Evolutionary conservation across 2,329 filamentous ascomycete species (phyloP).

Genomic region (Epichloe aotearoae): DNA sequence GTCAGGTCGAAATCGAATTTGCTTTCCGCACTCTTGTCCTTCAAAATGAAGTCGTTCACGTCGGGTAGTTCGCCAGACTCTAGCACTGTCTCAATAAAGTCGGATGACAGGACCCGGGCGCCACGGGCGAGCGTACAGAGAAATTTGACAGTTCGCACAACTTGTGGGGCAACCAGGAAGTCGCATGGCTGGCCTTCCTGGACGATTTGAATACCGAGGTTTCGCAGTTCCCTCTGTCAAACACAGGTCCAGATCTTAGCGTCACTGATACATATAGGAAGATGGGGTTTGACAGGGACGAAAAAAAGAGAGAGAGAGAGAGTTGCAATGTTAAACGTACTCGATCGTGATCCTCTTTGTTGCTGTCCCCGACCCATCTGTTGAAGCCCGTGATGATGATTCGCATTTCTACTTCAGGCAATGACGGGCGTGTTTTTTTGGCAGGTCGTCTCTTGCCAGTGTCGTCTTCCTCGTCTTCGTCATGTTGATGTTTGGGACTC

Average conservation of each 20-base stretch:
- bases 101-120: constrained; percentile 61
- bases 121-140: constrained; percentile 74
- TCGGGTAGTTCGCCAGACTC: constrained; percentile 52
- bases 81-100: constrained; percentile 68
- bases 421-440: constrained; percentile 47
- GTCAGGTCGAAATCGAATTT: constrained; percentile 56
- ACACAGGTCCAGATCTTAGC: constrained; percentile 8
- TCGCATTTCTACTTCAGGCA: constrained; percentile 54
- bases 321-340: constrained; percentile 36
- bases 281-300: not conserved
- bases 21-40: constrained; percentile 61
- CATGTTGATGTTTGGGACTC: constrained; percentile 30
- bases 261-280: not conserved
- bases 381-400: constrained; percentile 76
- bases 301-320: not conserved
- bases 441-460: constrained; percentile 36
- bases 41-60: constrained; percentile 51
- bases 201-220: constrained; percentile 70
- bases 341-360: constrained; percentile 67
- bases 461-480: constrained; percentile 32
- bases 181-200: constrained; percentile 65
- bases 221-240: constrained; percentile 60
- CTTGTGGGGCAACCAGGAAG: constrained; percentile 73
- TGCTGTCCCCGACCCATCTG: constrained; percentile 61
- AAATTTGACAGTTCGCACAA: constrained; percentile 89